A percentile compares a stretch with the other conserved stretches of the same genome.
phyloP scores from a whole-genome alignment of 306 rosid genomes.

The Prunus padus region DNA sequence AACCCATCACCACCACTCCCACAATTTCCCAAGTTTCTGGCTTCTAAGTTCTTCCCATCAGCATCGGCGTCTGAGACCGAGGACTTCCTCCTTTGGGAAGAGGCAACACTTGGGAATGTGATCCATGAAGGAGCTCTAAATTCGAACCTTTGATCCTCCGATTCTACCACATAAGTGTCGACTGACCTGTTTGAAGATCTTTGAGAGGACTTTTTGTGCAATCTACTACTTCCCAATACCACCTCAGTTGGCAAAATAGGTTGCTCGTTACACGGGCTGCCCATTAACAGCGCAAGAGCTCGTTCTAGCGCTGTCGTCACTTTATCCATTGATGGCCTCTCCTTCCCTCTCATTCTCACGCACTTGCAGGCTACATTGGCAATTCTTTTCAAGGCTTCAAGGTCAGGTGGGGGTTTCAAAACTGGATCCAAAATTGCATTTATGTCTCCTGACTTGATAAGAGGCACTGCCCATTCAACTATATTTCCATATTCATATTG shows the following conservation, averaged over 20 bases:
- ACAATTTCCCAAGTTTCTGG: constrained; percentile 50
- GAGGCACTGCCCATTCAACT: constrained; percentile 96
- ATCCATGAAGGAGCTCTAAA: constrained; percentile 97
- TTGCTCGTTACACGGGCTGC: constrained; percentile 86
- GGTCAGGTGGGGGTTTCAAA: constrained; percentile 65
- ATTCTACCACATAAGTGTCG: constrained; percentile 69
- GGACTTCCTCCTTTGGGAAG: constrained; percentile 93
- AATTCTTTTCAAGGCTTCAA: constrained; percentile 84
- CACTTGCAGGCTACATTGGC: constrained; percentile 88
- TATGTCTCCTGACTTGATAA: constrained; percentile 69
- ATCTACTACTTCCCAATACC: constrained; percentile 79
- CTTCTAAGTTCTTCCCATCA: constrained; percentile 67
- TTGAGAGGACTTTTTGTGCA: constrained; percentile 90
- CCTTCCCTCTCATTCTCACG: constrained; percentile 96
- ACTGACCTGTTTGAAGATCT: constrained; percentile 75
- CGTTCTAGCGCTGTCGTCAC: constrained; percentile 92
- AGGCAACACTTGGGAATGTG: constrained; percentile 93
- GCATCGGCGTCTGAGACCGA: constrained; percentile 81
- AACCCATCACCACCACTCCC: constrained; percentile 65
- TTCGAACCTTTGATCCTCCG: constrained; percentile 79
- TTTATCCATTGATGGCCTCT: constrained; percentile 96
- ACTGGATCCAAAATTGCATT: constrained; percentile 59
- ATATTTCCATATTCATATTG: constrained; percentile 78
- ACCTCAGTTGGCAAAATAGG: constrained; percentile 97
- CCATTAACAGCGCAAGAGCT: constrained; percentile 82